A percentile compares a stretch with the other conserved stretches of the same genome.
phyloP scores from a whole-genome alignment of 352 stramenopile genomes.

The Globisporangium heterothallicum region DNA sequence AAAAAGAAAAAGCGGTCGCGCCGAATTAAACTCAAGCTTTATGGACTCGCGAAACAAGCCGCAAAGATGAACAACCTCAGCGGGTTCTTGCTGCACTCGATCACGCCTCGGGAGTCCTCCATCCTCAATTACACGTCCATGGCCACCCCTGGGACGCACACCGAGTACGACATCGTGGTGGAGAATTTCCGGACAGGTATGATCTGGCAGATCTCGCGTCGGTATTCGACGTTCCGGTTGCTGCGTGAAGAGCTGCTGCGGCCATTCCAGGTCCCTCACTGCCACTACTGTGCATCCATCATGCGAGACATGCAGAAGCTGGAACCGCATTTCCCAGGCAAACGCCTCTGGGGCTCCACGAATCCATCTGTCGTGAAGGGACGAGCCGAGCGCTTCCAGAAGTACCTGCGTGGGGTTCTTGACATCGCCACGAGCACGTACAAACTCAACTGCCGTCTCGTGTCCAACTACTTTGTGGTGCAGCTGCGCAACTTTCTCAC shows the following conservation, averaged over 20 bases:
- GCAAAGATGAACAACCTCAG: conserved; percentile 37
- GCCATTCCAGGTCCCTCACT: conserved; percentile 51
- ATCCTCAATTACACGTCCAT: conserved; percentile 46
- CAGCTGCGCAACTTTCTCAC: conserved; percentile 62
- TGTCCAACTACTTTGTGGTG: conserved; percentile 41
- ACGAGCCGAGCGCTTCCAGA: conserved; percentile 46
- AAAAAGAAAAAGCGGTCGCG: conserved; percentile 16
- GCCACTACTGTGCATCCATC: conserved; percentile 55
- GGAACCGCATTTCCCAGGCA: conserved; percentile 43
- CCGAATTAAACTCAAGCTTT: conserved; percentile 20
- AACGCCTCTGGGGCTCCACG: conserved; percentile 56
- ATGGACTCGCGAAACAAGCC: conserved; percentile 15
- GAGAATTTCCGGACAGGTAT: conserved; percentile 45
- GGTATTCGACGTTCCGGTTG: conserved; percentile 62
- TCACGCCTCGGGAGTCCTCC: conserved; percentile 48
- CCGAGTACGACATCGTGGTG: conserved; percentile 61
- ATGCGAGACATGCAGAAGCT: conserved; percentile 38
- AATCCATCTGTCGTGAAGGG: conserved; percentile 29
- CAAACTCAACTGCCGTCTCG: conserved; percentile 48
- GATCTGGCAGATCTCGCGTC: conserved; percentile 58
- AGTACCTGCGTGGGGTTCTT: conserved; percentile 52
- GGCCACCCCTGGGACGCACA: conserved; percentile 37
- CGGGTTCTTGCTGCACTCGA: conserved; percentile 55
- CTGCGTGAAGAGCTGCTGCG: conserved; percentile 49
- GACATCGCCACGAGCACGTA: conserved; percentile 44